Evolutionary conservation across 768 basidiomycete species (phyloP), one percentile per base, ranked within the genome.

Genomic region (Rhizopogon vinicolor): DNA sequence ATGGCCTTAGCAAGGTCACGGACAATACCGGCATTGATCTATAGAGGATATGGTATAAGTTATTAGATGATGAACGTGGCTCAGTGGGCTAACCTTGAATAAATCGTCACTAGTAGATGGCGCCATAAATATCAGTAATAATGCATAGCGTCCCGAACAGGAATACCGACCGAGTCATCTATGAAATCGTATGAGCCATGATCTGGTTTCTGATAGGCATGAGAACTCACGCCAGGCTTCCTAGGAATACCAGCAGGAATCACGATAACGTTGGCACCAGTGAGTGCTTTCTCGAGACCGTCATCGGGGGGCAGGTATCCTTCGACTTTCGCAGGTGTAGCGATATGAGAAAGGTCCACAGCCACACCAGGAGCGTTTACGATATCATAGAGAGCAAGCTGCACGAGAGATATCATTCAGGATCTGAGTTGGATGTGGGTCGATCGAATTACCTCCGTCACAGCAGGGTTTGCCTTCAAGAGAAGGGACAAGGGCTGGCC

Each of bases 21-120:
- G 56, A 98, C 90, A 69, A 99, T 99, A 45, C 93, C 93, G 54
- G 93, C 97, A 74, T 99, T 99, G 80, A 95, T 97, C 92, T 97
- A 65, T 49, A 50, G 35, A 12, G 31, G 9, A 33, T 33, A 33
- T 33, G 1, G 35, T 16, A 37, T 49, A 7, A 41, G 44, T 58
- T 41, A 53, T 60, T 54, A 54, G 52, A 40, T 29, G 52, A 33
- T 7, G 12, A 44, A 33, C 44, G 19, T 22, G 28, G 5, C 13
- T 12, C 7, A 44, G 46, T 37, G 7, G 44, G 58, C 76, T 57
- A 51, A 89, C 93, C 81, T 95, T 94, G 87, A 98, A 96, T 22
- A 96, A 81, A 71, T 97, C 93, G 71, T 97, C 94, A 72, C 93
- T 94, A 65, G 19, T 93, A 65, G 19, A 44, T 19, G 43, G 58